These are phyloP conservation scores for Immersiporthe knoxdaviesiana DNA, from an alignment of 2,329 filamentous ascomycete genomes.

Conservation along the genomic window DNA sequence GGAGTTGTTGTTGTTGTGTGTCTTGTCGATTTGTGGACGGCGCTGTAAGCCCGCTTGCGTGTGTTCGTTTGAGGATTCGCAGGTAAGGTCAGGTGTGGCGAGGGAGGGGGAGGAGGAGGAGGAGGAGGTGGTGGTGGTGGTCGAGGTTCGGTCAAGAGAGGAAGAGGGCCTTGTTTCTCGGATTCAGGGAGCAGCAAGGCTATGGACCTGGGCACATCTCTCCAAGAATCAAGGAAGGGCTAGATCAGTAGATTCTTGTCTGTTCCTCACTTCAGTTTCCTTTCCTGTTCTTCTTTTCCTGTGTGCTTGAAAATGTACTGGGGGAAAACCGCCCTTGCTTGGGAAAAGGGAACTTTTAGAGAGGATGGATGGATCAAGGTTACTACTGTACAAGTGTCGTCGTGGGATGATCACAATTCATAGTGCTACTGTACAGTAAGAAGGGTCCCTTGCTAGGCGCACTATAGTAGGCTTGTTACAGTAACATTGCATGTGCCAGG, in stretches of 20 bases:
- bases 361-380: not conserved
- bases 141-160: not conserved
- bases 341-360: not conserved
- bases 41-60: not conserved
- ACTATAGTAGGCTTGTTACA: too few relatives aligned
- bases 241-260: not conserved
- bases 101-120: too few relatives aligned
- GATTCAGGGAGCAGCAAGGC: not conserved
- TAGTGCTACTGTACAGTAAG: too few relatives aligned
- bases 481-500: slow-evolving; percentile 3
- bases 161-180: too few relatives aligned
- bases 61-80: too few relatives aligned
- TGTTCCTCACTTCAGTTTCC: not conserved
- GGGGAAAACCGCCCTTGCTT: not conserved
- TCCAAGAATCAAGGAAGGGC: not conserved
- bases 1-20: not conserved
- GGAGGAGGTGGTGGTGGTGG: not conserved
- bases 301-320: not conserved
- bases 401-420: slow-evolving; percentile 2
- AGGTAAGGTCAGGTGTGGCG: too few relatives aligned
- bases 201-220: not conserved
- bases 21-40: too few relatives aligned
- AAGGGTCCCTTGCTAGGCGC: too few relatives aligned
- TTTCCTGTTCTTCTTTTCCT: not conserved
- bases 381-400: not conserved